phyloP scores from a whole-genome alignment of 495 filamentous ascomycete species.

The Penicillium cosmopolitanum region DNA sequence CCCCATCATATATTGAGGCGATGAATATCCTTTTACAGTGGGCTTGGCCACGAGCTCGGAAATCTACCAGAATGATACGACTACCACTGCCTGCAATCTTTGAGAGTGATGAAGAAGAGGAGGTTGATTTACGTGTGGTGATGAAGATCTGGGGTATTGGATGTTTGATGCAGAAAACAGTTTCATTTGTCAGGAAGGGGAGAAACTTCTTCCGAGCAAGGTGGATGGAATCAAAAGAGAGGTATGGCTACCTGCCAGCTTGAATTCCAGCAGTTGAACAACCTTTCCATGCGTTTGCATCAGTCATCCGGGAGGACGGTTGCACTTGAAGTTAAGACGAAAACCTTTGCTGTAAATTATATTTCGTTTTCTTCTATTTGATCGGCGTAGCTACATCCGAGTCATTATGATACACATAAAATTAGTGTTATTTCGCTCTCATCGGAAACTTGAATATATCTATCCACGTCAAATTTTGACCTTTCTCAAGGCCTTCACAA shows the following conservation, averaged over 20 bases:
- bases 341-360: too few relatives aligned
- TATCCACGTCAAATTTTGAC: neutral
- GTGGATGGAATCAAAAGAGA: neutral
- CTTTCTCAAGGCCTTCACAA: constrained; percentile 32
- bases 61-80: neutral
- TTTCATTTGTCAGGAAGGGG: neutral
- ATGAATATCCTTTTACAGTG: neutral
- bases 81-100: neutral
- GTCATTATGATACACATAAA: too few relatives aligned
- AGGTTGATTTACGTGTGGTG: neutral
- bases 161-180: neutral
- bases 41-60: neutral
- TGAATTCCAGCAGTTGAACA: too few relatives aligned
- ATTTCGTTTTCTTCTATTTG: too few relatives aligned
- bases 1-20: neutral
- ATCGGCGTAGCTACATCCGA: too few relatives aligned
- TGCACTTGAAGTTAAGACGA: too few relatives aligned
- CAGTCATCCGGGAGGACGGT: too few relatives aligned
- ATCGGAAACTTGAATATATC: too few relatives aligned
- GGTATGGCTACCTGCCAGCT: too few relatives aligned
- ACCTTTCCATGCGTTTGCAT: too few relatives aligned
- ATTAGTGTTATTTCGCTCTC: too few relatives aligned
- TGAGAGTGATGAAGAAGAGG: neutral
- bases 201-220: neutral
- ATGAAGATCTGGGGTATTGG: neutral